phyloP scores from a whole-genome alignment of 345 rosid genomes.

The Eucalyptus globulus region DNA sequence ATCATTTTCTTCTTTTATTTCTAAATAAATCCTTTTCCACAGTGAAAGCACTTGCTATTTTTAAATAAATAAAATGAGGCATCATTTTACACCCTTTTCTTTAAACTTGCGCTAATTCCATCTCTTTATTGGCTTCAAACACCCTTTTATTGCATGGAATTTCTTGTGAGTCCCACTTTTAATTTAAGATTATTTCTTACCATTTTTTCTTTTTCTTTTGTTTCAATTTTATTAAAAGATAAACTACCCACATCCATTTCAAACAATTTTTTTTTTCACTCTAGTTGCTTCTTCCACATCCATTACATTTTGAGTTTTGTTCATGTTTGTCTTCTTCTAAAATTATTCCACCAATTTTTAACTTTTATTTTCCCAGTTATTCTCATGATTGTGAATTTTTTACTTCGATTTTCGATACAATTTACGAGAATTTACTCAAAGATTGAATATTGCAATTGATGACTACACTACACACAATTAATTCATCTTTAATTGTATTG shows the following conservation, averaged over 20 bases:
- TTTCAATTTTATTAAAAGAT: neutral
- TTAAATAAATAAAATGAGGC: neutral
- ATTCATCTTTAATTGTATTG: neutral
- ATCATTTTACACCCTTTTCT: neutral
- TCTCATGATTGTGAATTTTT: neutral
- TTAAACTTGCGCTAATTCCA: no score
- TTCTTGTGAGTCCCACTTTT: neutral
- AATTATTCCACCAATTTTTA: no score
- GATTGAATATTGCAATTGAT: neutral
- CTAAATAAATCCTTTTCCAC: neutral
- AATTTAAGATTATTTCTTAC: neutral
- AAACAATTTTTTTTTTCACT: no score
- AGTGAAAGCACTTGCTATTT: neutral
- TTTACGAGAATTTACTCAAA: no score
- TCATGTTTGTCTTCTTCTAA: no score
- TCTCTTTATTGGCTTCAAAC: neutral
- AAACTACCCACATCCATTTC: neutral
- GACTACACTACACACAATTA: neutral
- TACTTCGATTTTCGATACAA: fast-evolving
- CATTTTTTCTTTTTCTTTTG: no score
- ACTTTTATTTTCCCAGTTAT: no score
- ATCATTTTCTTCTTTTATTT: neutral
- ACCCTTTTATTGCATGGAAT: neutral
- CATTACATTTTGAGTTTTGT: no score
- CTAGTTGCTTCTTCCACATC: no score